Percentiles rank a stretch among this genome's conserved stretches.
Conservation (phyloP, 257 asterid species). For the Fraxinus americana region DNA sequence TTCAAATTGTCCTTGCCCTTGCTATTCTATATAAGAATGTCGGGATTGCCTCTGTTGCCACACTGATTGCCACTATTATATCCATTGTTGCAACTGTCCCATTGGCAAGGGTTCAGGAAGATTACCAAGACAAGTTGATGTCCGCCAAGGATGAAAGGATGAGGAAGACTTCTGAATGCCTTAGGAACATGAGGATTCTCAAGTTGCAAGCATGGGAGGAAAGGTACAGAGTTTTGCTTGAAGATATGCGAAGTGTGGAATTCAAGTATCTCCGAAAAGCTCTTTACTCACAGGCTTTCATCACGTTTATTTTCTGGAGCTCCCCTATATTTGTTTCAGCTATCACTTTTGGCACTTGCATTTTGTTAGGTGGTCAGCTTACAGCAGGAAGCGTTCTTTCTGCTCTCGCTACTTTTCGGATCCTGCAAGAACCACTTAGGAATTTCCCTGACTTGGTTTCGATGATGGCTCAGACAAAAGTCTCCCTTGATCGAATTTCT, state of each 20-base stretch:
- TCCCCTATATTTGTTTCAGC: slow-evolving; percentile 79
- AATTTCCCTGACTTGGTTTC: slow-evolving; percentile 79
- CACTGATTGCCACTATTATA: slow-evolving; percentile 64
- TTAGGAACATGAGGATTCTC: slow-evolving; percentile 74
- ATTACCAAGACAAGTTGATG: slow-evolving; percentile 75
- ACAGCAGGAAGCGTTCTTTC: slow-evolving; percentile 81
- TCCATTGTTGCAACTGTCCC: slow-evolving; percentile 72
- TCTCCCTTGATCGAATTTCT: slow-evolving; percentile 71
- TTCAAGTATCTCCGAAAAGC: slow-evolving; percentile 69
- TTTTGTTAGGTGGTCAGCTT: slow-evolving; percentile 71
- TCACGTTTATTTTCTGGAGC: slow-evolving; percentile 79
- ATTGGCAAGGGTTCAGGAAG: slow-evolving; percentile 62
- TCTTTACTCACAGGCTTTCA: slow-evolving; percentile 71
- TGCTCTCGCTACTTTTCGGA: slow-evolving; percentile 75
- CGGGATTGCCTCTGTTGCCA: slow-evolving; percentile 70
- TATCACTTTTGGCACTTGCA: slow-evolving; percentile 66
- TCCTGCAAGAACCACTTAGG: slow-evolving; percentile 75
- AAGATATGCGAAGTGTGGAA: slow-evolving; percentile 75
- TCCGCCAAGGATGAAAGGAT: slow-evolving; percentile 77
- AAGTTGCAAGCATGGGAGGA: slow-evolving; percentile 86
- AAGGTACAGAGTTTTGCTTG: slow-evolving; percentile 58
- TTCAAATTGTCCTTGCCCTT: slow-evolving; percentile 71
- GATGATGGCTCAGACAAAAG: slow-evolving; percentile 88
- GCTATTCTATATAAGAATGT: slow-evolving; percentile 72
- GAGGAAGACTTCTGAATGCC: slow-evolving; percentile 77